Base-by-base conservation (phyloP, 176 grass and related monocot species). In the Avena sativa region DNA sequence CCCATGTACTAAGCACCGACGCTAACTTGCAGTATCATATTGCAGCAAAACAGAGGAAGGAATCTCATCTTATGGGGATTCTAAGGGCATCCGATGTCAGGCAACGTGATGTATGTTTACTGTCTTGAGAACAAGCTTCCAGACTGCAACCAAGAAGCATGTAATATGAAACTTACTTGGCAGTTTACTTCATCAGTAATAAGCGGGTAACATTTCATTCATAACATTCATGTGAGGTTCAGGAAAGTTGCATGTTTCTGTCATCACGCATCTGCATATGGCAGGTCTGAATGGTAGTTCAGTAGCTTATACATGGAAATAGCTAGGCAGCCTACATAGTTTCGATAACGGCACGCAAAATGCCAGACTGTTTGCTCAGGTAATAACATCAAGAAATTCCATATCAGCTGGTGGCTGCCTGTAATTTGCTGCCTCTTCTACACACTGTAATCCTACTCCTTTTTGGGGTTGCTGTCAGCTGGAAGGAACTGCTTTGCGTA, bases 401-500 rank as follows among this genome's bases (percentile, higher is more conserved):
- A 19, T 21, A 68, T 72, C 25, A 17, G 9, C 65, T 20, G 17
- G 13, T 87, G 30, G 23, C 53, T 44, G 30, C 69, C 40, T 46
- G 25, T 65, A 46, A 43, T 34, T 9, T 38, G 52, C 12, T 48
- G 66, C 53, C 74, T 50, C 30, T 26, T 43, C 11, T 36, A 75
- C 47, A 49, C 17, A 1, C n/a, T 64, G 12, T 2, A 51, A 51
- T 56, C 19, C 76, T 92, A 87, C 23, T 98, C 84, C 4, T 93
- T 98, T 25, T 80, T 89, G 11, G 76, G 12, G 51, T 32, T 74
- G 20, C 63, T 20, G 12, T 90, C 91, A 4, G 74, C 17, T 30
- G 89, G 60, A 12, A 92, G 48, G 10, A 86, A 88, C 91, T 95
- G 88, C 36, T 93, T 94, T 7, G 91, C 84, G 9, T 94, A 98